Evolutionary conservation across 129 eudicot species (phyloP).

Genomic region (Flaveria ramosissima): DNA sequence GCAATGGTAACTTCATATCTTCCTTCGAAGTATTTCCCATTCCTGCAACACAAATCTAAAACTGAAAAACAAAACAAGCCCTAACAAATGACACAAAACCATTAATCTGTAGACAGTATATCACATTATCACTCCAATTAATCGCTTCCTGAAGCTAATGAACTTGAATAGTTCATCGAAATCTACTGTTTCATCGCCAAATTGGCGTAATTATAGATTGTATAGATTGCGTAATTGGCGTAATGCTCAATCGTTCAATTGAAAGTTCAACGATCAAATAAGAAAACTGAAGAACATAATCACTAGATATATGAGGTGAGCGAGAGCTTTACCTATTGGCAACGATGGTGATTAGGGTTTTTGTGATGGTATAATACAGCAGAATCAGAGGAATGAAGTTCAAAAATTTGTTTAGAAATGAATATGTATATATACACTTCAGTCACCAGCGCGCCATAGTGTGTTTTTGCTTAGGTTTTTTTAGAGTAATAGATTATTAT

Average conservation of each 20-base stretch:
- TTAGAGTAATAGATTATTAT: background rate
- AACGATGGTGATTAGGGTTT: constrained; percentile 25
- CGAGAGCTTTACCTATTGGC: constrained; percentile 20
- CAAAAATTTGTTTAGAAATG: background rate
- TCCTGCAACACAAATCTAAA: constrained; percentile 18
- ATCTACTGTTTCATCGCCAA: no score
- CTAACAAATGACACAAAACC: no score
- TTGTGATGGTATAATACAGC: no score
- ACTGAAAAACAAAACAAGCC: background rate
- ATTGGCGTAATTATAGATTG: no score
- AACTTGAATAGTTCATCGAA: no score
- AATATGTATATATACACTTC: constrained; percentile 7
- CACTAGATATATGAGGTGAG: background rate
- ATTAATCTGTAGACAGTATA: no score
- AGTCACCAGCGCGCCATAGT: background rate
- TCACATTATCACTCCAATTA: no score
- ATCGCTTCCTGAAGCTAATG: no score
- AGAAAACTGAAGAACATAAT: background rate
- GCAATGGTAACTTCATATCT: constrained; percentile 65
- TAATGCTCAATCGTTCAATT: no score
- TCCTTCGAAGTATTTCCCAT: constrained; percentile 63
- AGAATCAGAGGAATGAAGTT: constrained; percentile 18
- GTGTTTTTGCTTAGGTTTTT: background rate
- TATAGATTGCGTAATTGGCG: no score
- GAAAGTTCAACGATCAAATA: background rate